Base-by-base conservation (phyloP, 139 green algal species). In the Penium margaritaceum region DNA sequence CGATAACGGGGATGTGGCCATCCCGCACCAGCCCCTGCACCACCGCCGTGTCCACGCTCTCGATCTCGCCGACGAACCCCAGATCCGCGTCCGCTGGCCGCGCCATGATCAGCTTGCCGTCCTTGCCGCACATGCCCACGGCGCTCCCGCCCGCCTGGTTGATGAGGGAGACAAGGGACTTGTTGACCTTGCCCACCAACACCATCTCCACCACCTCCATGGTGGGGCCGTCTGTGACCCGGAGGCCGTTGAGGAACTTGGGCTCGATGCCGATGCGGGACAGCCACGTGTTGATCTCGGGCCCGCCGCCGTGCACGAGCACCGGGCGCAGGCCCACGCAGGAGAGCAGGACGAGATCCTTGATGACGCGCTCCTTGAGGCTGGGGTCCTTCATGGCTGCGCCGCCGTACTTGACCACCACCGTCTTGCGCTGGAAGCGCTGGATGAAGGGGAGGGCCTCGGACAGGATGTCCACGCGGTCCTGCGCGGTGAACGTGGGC, bases 181-280 rank as follows among this genome's bases (percentile, higher is more conserved):
- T 99, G 84, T 99, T 99, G 27, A 99, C 94, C 24, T 92, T 91
- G 0, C 92, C 94, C 27, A 89, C 88, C 54, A 98, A 84, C 64
- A 98, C 93, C 94, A 98, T 97, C 84, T 98, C 93, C 57, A 97
- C 93, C 30, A 98, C 77, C 58, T 99, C 94, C 94, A 99, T 99
- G 3, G 94, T 99, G 35, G 85, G 75, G 4, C 70, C 91, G 69
- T 98, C 94, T 17, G 94, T 99, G 1, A 99, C 93, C 2, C 94
- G 87, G 66, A 99, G 87, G 0, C 94, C 94, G 70, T 97, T 95
- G 66, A 95, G 91, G 82, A 99, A 99, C 44, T 92, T 81, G 1
- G 93, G 75, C 81, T 96, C 85, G 37, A 82, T 79, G 65, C 91
- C 90, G 14, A 99, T 81, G 81, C 95, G 95, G 17, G 83, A 83